Evolutionary conservation across 495 filamentous ascomycete genomes (phyloP).

Genomic region (Penicillium coffeae): DNA sequence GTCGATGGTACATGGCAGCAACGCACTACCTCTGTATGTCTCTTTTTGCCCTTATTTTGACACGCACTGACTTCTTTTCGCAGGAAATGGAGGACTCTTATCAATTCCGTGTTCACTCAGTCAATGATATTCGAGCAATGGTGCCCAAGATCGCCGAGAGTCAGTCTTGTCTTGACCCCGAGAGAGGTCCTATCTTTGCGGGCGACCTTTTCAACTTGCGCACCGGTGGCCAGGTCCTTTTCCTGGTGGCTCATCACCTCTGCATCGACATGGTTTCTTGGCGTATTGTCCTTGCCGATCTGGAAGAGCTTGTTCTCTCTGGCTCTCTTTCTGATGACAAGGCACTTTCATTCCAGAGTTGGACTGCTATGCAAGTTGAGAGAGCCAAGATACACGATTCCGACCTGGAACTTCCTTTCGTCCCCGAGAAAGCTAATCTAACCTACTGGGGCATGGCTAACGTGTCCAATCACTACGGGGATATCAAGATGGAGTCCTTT

Average conservation of each 20-base stretch:
- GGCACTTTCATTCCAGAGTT: constrained; percentile 60
- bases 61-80: constrained; percentile 11
- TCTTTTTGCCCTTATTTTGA: not conserved
- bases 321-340: constrained; percentile 36
- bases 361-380: constrained; percentile 49
- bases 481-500: constrained; percentile 42
- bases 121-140: constrained; percentile 30
- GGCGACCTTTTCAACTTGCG: constrained; percentile 50
- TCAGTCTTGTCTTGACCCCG: constrained; percentile 38
- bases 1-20: constrained; percentile 41
- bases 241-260: constrained; percentile 64
- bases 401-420: constrained; percentile 29
- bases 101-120: constrained; percentile 30
- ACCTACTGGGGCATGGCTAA: constrained; percentile 53
- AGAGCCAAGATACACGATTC: constrained; percentile 26
- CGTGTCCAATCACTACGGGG: constrained; percentile 43
- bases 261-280: constrained; percentile 70
- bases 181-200: constrained; percentile 41
- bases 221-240: constrained; percentile 53
- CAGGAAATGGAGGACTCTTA: constrained; percentile 44
- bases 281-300: constrained; percentile 62
- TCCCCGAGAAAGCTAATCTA: constrained; percentile 28
- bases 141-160: constrained; percentile 31
- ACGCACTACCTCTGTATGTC: constrained; percentile 31
- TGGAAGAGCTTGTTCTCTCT: constrained; percentile 56